Percentiles rank a stretch among this genome's conserved stretches.
phyloP scores from a whole-genome alignment of 495 filamentous ascomycete genomes.

The Lasiosphaeriaceae sp. region DNA sequence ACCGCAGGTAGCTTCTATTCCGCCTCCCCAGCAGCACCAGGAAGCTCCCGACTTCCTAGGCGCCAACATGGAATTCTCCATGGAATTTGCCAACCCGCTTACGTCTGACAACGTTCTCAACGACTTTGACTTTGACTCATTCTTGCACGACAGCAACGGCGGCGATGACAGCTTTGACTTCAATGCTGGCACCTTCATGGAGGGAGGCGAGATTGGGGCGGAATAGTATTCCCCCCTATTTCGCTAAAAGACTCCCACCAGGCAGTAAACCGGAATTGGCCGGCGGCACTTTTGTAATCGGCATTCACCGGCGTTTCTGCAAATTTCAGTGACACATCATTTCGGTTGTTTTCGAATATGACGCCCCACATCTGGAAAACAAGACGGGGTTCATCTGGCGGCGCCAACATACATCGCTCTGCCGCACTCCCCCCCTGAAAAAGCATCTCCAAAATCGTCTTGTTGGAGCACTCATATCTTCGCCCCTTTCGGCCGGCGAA shows the following conservation, averaged over 20 bases:
- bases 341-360: neutral
- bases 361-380: neutral
- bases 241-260: neutral
- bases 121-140: constrained; percentile 95
- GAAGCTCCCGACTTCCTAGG: neutral
- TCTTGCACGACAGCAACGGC: constrained; percentile 56
- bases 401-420: neutral
- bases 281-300: neutral
- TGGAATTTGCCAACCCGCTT: constrained; percentile 61
- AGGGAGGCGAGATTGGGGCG: constrained; percentile 45
- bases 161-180: constrained; percentile 47
- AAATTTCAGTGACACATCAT: neutral
- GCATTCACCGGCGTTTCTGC: constrained; percentile 3
- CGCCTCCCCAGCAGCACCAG: constrained; percentile 36
- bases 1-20: constrained; percentile 41
- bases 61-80: constrained; percentile 34
- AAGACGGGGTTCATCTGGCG: neutral
- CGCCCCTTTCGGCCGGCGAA: neutral
- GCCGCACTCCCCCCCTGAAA: neutral
- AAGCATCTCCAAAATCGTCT: neutral
- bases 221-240: constrained; percentile 35
- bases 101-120: constrained; percentile 70
- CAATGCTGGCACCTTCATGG: constrained; percentile 37
- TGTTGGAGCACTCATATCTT: neutral
- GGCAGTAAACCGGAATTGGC: neutral